These are phyloP conservation scores for Trichocomaceae sp. DNA, from an alignment of 2,329 filamentous ascomycete genomes.

Conservation along the genomic window DNA sequence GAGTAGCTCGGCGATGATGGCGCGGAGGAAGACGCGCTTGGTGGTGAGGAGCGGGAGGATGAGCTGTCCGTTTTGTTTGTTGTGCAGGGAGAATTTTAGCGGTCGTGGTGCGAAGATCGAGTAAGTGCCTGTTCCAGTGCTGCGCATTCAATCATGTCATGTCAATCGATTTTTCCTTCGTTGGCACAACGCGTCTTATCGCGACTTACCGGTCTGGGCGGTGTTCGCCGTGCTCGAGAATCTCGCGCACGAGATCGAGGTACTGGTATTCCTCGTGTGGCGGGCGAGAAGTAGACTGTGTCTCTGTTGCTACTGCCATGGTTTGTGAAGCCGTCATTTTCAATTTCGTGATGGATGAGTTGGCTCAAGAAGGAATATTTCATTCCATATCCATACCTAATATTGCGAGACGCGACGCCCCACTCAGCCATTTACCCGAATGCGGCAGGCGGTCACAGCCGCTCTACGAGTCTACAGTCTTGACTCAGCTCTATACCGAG, in stretches of 20 bases:
- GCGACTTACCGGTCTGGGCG: conserved; percentile 67
- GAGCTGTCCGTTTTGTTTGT: conserved; percentile 40
- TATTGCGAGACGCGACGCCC: not conserved
- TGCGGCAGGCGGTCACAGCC: not conserved
- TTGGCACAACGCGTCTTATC: not conserved
- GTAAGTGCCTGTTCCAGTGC: conserved; percentile 87
- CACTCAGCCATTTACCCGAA: not conserved
- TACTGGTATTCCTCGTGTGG: conserved; percentile 89
- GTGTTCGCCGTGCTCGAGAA: conserved; percentile 75
- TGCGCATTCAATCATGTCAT: conserved; percentile 26
- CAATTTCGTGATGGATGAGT: not conserved
- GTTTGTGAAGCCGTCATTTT: not conserved
- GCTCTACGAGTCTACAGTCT: no score
- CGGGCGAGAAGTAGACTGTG: not conserved
- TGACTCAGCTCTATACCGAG: no score
- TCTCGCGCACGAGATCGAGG: conserved; percentile 77
- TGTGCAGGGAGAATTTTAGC: conserved; percentile 70
- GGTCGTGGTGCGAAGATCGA: conserved; percentile 83
- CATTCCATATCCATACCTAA: not conserved
- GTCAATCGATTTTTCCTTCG: not conserved
- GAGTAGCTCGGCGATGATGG: conserved; percentile 84
- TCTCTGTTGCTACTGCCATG: not conserved
- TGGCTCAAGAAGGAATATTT: not conserved
- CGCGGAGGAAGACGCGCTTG: conserved; percentile 89
- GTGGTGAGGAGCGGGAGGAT: conserved; percentile 92